Conservation (phyloP, 2,329 filamentous ascomycete species). For the Pezicula radicicola region DNA sequence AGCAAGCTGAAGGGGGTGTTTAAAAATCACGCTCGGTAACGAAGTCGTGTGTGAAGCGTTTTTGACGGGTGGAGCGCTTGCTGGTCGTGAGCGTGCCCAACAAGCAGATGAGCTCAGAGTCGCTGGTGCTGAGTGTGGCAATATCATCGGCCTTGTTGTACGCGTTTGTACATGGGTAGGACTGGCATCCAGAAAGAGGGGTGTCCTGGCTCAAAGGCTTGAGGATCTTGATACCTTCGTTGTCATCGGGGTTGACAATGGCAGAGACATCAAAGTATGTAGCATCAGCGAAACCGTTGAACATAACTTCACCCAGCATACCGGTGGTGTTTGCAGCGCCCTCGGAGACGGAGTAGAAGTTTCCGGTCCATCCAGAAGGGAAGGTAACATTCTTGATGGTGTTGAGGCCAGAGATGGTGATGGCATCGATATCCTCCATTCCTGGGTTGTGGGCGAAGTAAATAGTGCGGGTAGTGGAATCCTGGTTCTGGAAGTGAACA, state of each 20-base stretch:
- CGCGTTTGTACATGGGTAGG: constrained; percentile 49
- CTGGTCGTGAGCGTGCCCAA: constrained; percentile 20
- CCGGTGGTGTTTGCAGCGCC: constrained; percentile 40
- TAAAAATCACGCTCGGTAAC: constrained; percentile 4
- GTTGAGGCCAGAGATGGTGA: constrained; percentile 18
- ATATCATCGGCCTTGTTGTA: constrained; percentile 54
- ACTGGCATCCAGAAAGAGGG: constrained; percentile 47
- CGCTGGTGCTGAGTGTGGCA: constrained; percentile 50
- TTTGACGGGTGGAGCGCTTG: constrained; percentile 8
- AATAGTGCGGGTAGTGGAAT: constrained; percentile 36
- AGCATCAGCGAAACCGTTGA: constrained; percentile 43
- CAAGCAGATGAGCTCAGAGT: constrained; percentile 45
- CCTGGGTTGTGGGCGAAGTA: constrained; percentile 25
- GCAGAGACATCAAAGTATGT: constrained; percentile 59
- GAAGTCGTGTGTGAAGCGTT: constrained; percentile 10
- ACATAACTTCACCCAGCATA: constrained; percentile 51
- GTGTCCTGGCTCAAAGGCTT: constrained; percentile 37
- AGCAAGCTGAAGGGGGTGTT: neutral
- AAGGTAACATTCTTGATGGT: constrained; percentile 36
- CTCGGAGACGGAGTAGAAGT: constrained; percentile 42
- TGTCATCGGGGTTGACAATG: constrained; percentile 50
- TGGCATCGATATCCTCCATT: constrained; percentile 8
- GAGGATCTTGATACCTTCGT: constrained; percentile 51
- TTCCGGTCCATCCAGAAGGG: constrained; percentile 37
- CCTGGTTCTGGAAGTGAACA: constrained; percentile 58